Evolutionary conservation across 2,329 filamentous ascomycete species (phyloP).

Genomic region (Truncatella angustata): DNA sequence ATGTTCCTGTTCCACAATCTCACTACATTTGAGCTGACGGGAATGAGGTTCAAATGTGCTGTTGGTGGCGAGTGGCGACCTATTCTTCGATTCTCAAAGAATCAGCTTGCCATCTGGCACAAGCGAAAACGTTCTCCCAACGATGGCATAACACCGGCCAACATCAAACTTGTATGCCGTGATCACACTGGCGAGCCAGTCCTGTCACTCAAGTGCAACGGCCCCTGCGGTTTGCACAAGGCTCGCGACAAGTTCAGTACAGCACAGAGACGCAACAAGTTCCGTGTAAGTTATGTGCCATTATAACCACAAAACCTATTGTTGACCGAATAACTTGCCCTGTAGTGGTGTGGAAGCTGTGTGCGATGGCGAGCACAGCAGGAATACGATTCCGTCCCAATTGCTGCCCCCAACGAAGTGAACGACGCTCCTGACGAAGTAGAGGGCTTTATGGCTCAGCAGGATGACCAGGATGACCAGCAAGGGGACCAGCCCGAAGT

Average conservation of each 20-base stretch:
- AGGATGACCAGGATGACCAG: constrained; percentile 3
- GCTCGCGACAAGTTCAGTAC: constrained; percentile 31
- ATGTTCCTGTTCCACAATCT: no score
- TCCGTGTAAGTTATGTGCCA: constrained; percentile 9
- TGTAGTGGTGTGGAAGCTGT: constrained; percentile 34
- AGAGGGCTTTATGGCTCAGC: not conserved
- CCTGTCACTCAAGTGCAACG: constrained; percentile 24
- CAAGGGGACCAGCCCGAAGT: no score
- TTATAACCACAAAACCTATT: no score
- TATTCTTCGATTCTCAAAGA: constrained; percentile 26
- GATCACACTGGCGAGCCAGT: constrained; percentile 19
- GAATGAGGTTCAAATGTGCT: constrained; percentile 27
- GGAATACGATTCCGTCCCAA: constrained; percentile 21
- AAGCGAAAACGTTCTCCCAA: constrained; percentile 12
- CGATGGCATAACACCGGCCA: constrained; percentile 15
- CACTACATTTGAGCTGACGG: no score
- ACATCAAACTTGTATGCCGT: constrained; percentile 27
- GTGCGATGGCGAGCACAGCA: constrained; percentile 27
- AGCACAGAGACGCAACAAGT: constrained; percentile 24
- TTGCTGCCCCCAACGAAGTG: constrained; percentile 17
- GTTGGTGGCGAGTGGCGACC: constrained; percentile 28
- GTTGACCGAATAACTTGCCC: constrained; percentile 9
- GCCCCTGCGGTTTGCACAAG: constrained; percentile 29
- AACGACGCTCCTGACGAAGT: constrained; percentile 8
- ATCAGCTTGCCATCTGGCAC: constrained; percentile 25